These are phyloP conservation scores for Lipomyces chichibuensis DNA, from an alignment of 805 yeast species.

Conservation along the genomic window DNA sequence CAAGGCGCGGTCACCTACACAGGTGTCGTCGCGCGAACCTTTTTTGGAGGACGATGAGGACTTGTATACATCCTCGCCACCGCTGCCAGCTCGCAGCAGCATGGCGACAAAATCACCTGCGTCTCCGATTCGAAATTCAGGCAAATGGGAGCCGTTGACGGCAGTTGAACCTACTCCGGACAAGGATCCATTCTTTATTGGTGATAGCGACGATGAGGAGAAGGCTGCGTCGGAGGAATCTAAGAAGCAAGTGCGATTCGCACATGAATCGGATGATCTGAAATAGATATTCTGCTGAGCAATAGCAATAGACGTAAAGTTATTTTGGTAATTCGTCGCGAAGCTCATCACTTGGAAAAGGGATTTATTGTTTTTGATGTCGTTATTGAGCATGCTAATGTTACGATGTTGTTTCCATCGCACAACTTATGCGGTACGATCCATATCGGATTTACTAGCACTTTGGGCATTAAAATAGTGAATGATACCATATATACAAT, in stretches of 20 bases:
- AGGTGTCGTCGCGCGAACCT: background rate
- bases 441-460: background rate
- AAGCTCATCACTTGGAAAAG: background rate
- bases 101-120: background rate
- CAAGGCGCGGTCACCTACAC: background rate
- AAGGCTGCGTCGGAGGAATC: conserved; percentile 10
- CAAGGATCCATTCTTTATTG: conserved; percentile 56
- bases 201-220: conserved; percentile 54
- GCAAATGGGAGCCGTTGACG: conserved; percentile 52
- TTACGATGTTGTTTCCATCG: conserved; percentile 1
- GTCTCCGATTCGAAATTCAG: conserved; percentile 12
- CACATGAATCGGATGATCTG: conserved; percentile 11
- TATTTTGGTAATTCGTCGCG: background rate
- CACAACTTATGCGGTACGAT: background rate
- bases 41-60: conserved; percentile 20
- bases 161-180: conserved; percentile 49
- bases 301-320: background rate
- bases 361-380: background rate
- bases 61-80: conserved; percentile 11
- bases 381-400: background rate
- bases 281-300: conserved; percentile 3
- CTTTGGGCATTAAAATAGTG: background rate
- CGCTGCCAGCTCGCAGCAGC: conserved; percentile 13
- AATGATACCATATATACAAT: background rate
- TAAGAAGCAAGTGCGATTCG: conserved; percentile 32